Conservation (phyloP, 2,329 filamentous ascomycete species). For the Apiospora kogelbergensis region DNA sequence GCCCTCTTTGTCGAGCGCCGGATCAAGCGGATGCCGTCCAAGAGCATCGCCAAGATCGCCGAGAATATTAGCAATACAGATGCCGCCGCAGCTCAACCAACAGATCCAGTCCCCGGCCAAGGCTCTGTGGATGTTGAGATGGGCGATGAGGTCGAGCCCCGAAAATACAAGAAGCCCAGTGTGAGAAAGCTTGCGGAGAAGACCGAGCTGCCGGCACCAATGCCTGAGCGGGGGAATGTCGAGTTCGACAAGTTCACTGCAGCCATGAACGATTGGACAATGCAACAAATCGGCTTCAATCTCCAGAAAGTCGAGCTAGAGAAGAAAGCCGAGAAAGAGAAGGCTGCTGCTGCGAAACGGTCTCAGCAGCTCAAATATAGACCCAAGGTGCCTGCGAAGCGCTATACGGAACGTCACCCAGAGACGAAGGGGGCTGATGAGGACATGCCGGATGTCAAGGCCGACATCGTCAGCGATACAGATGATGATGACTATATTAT, state of each 20-base stretch:
- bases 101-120: no score
- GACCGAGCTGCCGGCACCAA: conserved; percentile 26
- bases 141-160: conserved; percentile 22
- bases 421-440: conserved; percentile 30
- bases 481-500: conserved; percentile 62
- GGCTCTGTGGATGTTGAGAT: conserved; percentile 17
- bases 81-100: conserved; percentile 2
- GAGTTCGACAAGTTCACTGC: conserved; percentile 30
- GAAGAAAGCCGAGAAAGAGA: conserved; percentile 29
- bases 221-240: conserved; percentile 39
- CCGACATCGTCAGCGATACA: conserved; percentile 38
- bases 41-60: conserved; percentile 17
- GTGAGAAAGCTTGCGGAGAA: conserved; percentile 26
- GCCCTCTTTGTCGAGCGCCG: conserved; percentile 58
- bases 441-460: conserved; percentile 29
- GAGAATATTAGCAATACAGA: conserved; percentile 13
- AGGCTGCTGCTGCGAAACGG: neutral
- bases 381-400: conserved; percentile 54
- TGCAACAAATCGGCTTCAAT: conserved; percentile 57
- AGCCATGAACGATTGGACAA: conserved; percentile 46
- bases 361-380: conserved; percentile 43
- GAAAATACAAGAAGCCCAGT: conserved; percentile 35
- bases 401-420: conserved; percentile 58
- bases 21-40: conserved; percentile 32
- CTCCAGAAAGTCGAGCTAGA: conserved; percentile 48